Evolutionary conservation across 2,329 filamentous ascomycete species (phyloP).

Genomic region (Ilyonectria sp.): DNA sequence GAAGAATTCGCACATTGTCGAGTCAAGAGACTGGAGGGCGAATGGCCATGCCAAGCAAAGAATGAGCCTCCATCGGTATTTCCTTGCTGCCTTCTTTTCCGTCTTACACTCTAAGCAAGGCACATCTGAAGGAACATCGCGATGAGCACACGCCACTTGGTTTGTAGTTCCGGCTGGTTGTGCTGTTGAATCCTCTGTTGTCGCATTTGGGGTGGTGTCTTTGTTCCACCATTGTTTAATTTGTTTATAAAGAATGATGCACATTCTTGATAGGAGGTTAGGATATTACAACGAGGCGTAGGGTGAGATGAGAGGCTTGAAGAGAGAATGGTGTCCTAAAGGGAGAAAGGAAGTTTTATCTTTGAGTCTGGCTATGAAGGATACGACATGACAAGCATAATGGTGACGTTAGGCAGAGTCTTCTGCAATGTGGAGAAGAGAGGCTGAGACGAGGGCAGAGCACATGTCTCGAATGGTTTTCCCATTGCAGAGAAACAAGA

Average conservation of each 20-base stretch:
- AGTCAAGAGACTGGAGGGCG: constrained; percentile 73
- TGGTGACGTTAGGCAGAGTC: not conserved
- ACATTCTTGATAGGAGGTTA: constrained; percentile 1
- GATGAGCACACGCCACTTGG: constrained; percentile 42
- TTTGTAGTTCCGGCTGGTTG: constrained; percentile 20
- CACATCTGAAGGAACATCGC: constrained; percentile 27
- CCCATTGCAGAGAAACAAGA: constrained; percentile 28
- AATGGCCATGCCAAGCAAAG: constrained; percentile 72
- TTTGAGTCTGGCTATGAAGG: constrained; percentile 4
- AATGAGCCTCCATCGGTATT: constrained; percentile 72
- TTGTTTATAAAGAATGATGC: constrained; percentile 18
- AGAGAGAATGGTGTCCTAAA: not conserved
- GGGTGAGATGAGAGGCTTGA: not conserved
- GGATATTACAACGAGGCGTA: not conserved
- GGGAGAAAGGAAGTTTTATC: constrained; percentile 6
- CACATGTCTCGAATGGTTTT: constrained; percentile 40
- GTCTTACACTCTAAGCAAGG: constrained; percentile 52
- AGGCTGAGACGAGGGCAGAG: constrained; percentile 6
- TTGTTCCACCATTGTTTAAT: constrained; percentile 20
- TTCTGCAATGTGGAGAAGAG: constrained; percentile 14
- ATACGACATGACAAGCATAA: not conserved
- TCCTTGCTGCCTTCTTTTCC: constrained; percentile 52
- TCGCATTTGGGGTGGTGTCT: not conserved
- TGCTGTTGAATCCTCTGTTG: constrained; percentile 4
- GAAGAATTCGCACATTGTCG: constrained; percentile 66